Percentiles rank a stretch among this genome's conserved stretches.
Evolutionary conservation across 106 monocot genomes (phyloP).

Genomic region (Platanthera guangdongensis): DNA sequence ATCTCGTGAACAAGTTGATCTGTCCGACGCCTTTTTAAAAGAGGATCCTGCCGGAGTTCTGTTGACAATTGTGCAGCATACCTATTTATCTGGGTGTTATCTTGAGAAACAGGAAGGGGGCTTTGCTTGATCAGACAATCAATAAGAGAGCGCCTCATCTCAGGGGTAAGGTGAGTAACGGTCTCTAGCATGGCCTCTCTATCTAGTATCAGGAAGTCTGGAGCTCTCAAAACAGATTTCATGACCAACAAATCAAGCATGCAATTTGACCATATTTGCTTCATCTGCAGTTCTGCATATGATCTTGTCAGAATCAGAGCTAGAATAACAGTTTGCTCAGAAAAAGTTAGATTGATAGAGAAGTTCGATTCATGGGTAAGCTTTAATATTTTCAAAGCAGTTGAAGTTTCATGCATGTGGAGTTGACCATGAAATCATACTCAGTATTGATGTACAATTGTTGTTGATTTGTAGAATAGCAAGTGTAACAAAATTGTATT

Average conservation of each 20-base stretch:
- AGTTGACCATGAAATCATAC: neutral
- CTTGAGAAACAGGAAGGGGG: conserved; percentile 5
- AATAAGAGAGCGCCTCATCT: conserved; percentile 10
- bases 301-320: neutral
- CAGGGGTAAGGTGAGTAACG: conserved; percentile 4
- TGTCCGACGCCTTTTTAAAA: conserved; percentile 23
- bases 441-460: neutral
- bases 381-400: neutral
- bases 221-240: conserved; percentile 2
- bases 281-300: conserved; percentile 30
- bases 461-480: neutral
- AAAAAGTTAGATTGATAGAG: neutral
- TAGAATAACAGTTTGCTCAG: neutral
- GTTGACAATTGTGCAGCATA: conserved; percentile 5
- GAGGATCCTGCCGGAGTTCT: conserved; percentile 12
- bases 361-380: neutral
- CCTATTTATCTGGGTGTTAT: neutral
- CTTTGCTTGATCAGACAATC: conserved; percentile 27
- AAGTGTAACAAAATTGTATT: neutral
- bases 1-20: conserved; percentile 2
- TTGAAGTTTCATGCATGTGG: neutral
- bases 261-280: conserved; percentile 19
- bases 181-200: conserved; percentile 3
- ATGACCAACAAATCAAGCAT: conserved; percentile 11
- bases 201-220: conserved; percentile 8